Evolutionary conservation across 164 flowering plant genomes (phyloP).

Genomic region (Chloranthus sessilifolius): DNA sequence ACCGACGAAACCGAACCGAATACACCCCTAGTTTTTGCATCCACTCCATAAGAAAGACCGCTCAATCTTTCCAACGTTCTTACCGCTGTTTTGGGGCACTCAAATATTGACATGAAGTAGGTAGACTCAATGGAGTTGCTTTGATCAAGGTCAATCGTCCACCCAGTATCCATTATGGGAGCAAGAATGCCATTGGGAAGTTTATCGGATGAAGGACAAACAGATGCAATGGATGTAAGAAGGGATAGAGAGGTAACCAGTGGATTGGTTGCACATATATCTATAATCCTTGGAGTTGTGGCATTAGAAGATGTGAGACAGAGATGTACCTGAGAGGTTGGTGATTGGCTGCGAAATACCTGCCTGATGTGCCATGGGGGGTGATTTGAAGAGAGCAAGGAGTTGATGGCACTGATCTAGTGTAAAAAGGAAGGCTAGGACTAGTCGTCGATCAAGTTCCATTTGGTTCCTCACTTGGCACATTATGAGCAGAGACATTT

Average conservation of each 20-base stretch:
- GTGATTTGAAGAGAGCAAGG: slow-evolving; percentile 1
- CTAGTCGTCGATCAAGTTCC: too few relatives aligned
- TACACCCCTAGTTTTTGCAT: too few relatives aligned
- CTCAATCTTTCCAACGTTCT: too few relatives aligned
- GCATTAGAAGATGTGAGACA: neutral
- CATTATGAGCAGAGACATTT: neutral
- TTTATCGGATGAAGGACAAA: neutral
- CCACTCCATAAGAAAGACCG: too few relatives aligned
- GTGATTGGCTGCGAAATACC: slow-evolving; percentile 1
- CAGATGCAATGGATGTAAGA: neutral
- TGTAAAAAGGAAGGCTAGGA: too few relatives aligned
- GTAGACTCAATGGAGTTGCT: too few relatives aligned
- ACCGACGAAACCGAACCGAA: too few relatives aligned
- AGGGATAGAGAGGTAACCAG: neutral
- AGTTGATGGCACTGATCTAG: slow-evolving; percentile 6
- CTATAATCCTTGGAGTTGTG: neutral
- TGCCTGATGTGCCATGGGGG: neutral
- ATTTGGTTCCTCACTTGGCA: neutral
- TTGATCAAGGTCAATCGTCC: too few relatives aligned
- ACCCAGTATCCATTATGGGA: neutral
- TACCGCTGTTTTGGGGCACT: too few relatives aligned
- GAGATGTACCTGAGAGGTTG: slow-evolving; percentile 5
- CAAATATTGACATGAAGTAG: too few relatives aligned
- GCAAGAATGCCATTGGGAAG: neutral
- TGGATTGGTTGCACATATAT: neutral